Evolutionary conservation across 2,329 filamentous ascomycete species (phyloP).

Genomic region (Aspergillus uvarum): DNA sequence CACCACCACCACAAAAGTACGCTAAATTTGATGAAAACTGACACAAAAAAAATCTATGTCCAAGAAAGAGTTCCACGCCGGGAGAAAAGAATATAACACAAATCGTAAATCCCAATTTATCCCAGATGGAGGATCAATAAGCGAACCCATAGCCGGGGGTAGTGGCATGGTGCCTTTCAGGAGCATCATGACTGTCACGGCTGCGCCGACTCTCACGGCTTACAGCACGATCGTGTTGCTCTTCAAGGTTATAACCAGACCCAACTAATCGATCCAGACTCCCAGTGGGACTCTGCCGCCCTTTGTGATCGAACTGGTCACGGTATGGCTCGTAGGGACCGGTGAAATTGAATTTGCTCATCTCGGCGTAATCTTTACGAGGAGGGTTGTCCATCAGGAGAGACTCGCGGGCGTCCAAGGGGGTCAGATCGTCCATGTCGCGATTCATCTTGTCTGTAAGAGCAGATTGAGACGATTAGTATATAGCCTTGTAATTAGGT

Average conservation of each 20-base stretch:
- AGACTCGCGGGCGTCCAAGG: constrained; percentile 69
- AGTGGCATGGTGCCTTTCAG: constrained; percentile 32
- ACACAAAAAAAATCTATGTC: constrained; percentile 10
- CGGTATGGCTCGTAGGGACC: constrained; percentile 43
- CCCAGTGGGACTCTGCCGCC: constrained; percentile 27
- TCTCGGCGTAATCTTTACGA: constrained; percentile 33
- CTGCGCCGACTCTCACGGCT: constrained; percentile 28
- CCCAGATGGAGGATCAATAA: constrained; percentile 23
- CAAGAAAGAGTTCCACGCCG: constrained; percentile 1
- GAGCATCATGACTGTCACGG: constrained; percentile 27
- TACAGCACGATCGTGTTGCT: constrained; percentile 25
- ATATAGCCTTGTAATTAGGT: neutral
- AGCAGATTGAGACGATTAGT: constrained; percentile 13
- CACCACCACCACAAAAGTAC: constrained; percentile 18
- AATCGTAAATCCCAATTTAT: constrained; percentile 3
- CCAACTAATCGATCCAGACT: constrained; percentile 39
- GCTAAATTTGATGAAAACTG: constrained; percentile 23
- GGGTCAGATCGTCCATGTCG: constrained; percentile 79
- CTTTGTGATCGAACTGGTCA: constrained; percentile 28
- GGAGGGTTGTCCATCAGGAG: constrained; percentile 68
- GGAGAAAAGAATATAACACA: constrained; percentile 11
- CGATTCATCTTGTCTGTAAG: constrained; percentile 69
- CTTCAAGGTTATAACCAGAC: constrained; percentile 27
- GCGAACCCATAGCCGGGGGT: constrained; percentile 37
- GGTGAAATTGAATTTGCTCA: constrained; percentile 43